A percentile compares a stretch with the other conserved stretches of the same genome.
Conservation (phyloP, 768 basidiomycete genomes). For the Trametes coccinea region DNA sequence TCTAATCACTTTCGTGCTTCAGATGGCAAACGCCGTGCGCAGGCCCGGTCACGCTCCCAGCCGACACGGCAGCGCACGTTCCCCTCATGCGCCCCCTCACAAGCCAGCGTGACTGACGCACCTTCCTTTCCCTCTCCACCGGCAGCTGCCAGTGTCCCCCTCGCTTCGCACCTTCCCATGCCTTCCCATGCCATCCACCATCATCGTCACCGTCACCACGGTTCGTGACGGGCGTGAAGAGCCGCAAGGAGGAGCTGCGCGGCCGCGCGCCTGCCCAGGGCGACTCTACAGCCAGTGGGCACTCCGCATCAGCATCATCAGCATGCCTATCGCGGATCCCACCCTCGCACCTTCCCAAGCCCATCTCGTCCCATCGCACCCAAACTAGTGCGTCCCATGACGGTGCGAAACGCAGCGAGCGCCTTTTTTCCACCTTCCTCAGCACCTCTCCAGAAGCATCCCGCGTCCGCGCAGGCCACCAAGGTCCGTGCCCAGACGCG, state of each 20-base stretch:
- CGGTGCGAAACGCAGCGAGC: neutral
- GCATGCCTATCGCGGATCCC: neutral
- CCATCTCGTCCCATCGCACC: neutral
- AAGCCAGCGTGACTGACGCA: neutral
- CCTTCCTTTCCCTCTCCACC: neutral
- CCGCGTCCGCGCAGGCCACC: neutral
- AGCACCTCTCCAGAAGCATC: no score
- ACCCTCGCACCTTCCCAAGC: no score
- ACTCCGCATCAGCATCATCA: neutral
- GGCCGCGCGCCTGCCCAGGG: no score
- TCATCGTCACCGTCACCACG: constrained; percentile 3
- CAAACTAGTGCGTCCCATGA: neutral
- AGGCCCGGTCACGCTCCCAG: neutral
- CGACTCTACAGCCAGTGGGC: no score
- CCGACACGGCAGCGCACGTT: constrained; percentile 7
- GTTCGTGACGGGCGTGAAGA: neutral
- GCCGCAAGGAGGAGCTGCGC: neutral
- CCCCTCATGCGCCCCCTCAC: neutral
- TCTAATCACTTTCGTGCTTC: neutral
- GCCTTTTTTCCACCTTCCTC: no score
- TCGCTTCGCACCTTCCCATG: no score
- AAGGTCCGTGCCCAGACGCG: neutral
- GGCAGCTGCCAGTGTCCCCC: neutral
- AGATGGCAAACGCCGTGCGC: neutral
- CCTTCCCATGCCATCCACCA: neutral